Percentiles rank a stretch among this genome's conserved stretches.
phyloP scores from a whole-genome alignment of 345 rosid species.

The Viola odorata region DNA sequence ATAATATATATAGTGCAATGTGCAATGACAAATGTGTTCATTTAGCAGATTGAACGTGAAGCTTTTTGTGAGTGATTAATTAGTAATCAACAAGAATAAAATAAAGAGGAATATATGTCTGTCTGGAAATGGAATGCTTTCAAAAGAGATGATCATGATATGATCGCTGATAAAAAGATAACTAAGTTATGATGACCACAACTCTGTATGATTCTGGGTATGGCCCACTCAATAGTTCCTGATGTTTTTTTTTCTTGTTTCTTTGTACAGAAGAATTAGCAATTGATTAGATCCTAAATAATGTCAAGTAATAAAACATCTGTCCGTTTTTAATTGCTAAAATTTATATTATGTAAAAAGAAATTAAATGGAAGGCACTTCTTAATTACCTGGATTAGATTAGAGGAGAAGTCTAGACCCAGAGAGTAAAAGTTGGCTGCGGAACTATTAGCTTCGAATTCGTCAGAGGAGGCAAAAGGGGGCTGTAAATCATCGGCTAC shows the following conservation, averaged over 20 bases:
- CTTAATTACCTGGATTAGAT: slow-evolving; percentile 36
- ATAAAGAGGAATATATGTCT: slow-evolving; percentile 26
- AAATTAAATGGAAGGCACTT: neutral
- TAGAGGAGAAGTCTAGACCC: slow-evolving; percentile 40
- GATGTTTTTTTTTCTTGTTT: neutral
- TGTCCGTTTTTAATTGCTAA: neutral
- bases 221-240: slow-evolving; percentile 15
- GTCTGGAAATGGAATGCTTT: slow-evolving; percentile 23
- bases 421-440: slow-evolving; percentile 19
- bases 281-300: neutral
- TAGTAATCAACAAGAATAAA: slow-evolving; percentile 13
- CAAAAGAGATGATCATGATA: slow-evolving; percentile 34
- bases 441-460: slow-evolving; percentile 56
- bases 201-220: slow-evolving; percentile 11
- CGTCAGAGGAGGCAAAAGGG: slow-evolving; percentile 19
- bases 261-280: neutral
- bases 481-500: slow-evolving; percentile 7
- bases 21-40: neutral
- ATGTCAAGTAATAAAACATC: neutral
- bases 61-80: neutral
- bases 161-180: slow-evolving; percentile 17
- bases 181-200: slow-evolving; percentile 13
- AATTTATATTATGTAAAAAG: neutral
- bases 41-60: neutral
- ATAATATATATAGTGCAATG: neutral